These are phyloP conservation scores for Ceratocystis papillata DNA, from an alignment of 2,329 filamentous ascomycete species.

Conservation along the genomic window DNA sequence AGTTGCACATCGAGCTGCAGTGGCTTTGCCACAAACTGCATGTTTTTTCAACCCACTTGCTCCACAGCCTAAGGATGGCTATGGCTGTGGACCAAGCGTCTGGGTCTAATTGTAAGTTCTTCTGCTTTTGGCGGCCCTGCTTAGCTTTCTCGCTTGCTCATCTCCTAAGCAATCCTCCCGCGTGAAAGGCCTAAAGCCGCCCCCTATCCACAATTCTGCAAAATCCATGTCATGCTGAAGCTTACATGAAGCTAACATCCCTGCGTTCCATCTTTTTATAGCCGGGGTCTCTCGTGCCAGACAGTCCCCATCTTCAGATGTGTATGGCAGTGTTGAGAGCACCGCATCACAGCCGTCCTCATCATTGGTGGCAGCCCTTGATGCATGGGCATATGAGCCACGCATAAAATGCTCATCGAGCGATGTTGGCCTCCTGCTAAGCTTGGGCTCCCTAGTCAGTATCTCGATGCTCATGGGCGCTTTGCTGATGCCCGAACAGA, in stretches of 20 bases:
- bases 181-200: background rate
- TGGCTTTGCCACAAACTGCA: constrained; percentile 22
- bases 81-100: constrained; percentile 10
- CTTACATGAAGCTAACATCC: background rate
- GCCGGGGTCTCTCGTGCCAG: background rate
- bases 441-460: constrained; percentile 20
- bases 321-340: background rate
- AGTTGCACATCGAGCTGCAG: constrained; percentile 18
- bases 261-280: constrained; percentile 13
- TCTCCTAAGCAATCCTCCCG: background rate
- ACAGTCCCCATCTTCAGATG: background rate
- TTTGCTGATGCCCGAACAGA: constrained; percentile 17
- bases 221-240: background rate
- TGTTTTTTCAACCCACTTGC: constrained; percentile 21
- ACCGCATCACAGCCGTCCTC: background rate
- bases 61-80: constrained; percentile 19
- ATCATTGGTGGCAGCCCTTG: constrained; percentile 7
- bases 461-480: constrained; percentile 20
- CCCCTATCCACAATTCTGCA: background rate
- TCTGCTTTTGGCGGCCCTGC: background rate
- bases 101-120: constrained; percentile 7
- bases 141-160: background rate
- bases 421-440: constrained; percentile 20
- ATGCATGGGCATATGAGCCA: constrained; percentile 20
- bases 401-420: constrained; percentile 19